Evolutionary conservation across 768 basidiomycete species (phyloP).

Genomic region (Dacryopinax primogenitus): DNA sequence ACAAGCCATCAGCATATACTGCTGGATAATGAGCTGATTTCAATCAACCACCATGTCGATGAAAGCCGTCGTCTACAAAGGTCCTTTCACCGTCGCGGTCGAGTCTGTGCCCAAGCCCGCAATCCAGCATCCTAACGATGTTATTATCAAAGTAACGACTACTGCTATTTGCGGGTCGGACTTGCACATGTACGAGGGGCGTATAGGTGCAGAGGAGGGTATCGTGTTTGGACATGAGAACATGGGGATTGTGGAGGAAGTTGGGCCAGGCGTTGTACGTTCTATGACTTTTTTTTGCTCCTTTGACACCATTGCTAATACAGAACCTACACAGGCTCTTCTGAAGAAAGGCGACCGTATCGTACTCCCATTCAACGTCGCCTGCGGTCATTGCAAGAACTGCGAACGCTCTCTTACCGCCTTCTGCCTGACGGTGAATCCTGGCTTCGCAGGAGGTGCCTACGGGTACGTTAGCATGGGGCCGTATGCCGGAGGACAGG

Average conservation of each 20-base stretch:
- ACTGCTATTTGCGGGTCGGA: conserved; percentile 9
- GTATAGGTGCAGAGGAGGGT: conserved; percentile 37
- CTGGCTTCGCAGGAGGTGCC: conserved; percentile 37
- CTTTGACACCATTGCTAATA: not conserved
- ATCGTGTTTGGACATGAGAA: conserved; percentile 47
- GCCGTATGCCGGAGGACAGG: conserved; percentile 35
- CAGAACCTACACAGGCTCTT: conserved; percentile 26
- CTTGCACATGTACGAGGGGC: conserved; percentile 15
- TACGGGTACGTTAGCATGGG: conserved; percentile 45
- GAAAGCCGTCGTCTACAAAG: conserved; percentile 41
- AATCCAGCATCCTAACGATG: conserved; percentile 41
- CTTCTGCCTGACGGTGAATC: conserved; percentile 47
- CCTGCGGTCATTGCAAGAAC: conserved; percentile 45
- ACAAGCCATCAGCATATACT: too few relatives aligned
- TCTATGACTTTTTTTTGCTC: not conserved
- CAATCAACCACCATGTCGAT: conserved; percentile 36
- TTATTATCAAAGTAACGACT: conserved; percentile 30
- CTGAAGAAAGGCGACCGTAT: conserved; percentile 46
- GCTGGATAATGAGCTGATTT: too few relatives aligned
- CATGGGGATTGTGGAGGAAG: conserved; percentile 39
- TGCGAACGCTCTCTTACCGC: conserved; percentile 43
- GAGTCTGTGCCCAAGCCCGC: conserved; percentile 35
- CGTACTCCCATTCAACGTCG: conserved; percentile 49
- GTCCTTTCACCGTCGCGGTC: conserved; percentile 37
- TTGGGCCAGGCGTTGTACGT: not conserved